These are phyloP conservation scores for Claviceps pazoutovae DNA, from an alignment of 2,329 filamentous ascomycete species.

Conservation along the genomic window DNA sequence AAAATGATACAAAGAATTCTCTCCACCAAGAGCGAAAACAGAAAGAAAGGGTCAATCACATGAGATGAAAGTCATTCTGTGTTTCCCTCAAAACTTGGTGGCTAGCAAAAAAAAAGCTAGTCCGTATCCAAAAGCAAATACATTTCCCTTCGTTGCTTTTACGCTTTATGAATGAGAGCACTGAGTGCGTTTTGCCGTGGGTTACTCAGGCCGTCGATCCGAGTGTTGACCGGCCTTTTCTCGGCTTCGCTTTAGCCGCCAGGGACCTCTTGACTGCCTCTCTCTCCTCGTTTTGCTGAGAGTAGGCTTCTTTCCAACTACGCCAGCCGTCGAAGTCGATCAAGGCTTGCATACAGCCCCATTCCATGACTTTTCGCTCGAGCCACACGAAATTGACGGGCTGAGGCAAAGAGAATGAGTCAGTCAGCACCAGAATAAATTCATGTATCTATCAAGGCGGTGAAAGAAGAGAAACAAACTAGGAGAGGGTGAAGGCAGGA, in stretches of 20 bases:
- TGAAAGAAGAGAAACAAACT: neutral
- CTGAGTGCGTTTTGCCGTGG: neutral
- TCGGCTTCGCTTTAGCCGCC: slow-evolving; percentile 24
- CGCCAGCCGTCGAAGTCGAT: slow-evolving; percentile 98
- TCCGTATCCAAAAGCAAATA: no score
- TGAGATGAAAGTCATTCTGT: no score
- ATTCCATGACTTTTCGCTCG: slow-evolving; percentile 95
- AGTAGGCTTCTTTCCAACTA: slow-evolving; percentile 77
- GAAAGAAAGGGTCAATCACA: no score
- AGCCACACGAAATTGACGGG: slow-evolving; percentile 97
- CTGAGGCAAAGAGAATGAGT: slow-evolving; percentile 27
- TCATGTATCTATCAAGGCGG: neutral
- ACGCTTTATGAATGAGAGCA: neutral
- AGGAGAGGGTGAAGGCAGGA: neutral
- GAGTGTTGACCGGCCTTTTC: slow-evolving; percentile 30
- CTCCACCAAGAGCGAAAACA: neutral
- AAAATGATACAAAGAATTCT: neutral
- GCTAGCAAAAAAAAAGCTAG: no score
- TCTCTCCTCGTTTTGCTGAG: slow-evolving; percentile 29
- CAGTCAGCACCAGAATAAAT: neutral
- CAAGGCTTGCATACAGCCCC: slow-evolving; percentile 98
- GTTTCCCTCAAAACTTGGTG: no score
- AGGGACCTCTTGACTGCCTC: slow-evolving; percentile 28
- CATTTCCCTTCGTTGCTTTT: no score
- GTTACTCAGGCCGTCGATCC: neutral